Base-by-base conservation (phyloP, 2,329 filamentous ascomycete species). In the Exserohilum turcica region DNA sequence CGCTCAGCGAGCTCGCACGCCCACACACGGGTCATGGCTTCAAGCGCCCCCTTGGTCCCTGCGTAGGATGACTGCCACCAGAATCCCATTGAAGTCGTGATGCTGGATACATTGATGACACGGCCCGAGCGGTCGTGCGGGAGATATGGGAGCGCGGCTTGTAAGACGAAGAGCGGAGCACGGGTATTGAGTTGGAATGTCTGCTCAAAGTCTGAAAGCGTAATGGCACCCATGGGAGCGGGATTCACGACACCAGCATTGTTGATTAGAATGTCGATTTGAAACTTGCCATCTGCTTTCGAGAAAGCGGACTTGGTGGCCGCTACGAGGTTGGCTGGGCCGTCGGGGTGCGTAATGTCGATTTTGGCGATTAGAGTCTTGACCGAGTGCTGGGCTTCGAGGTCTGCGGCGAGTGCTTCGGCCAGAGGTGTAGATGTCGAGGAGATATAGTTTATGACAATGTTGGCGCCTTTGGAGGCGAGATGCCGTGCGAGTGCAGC, bases 371-470 rank as follows among this genome's bases (percentile, higher is more conserved):
- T 12, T 12, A 45, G 16, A 12, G 31, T 35, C 18, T 21, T 33
- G 43, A 45, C 31, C 2, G n/a, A 45, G 15, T 45, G 10, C 19
- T 45, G 18, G 0, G 6, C n/a, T 45, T 45, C 18, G 5, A 45
- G 18, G 29, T 45, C 43, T 35, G 21, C 1, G 5, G 31, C n/a
- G 24, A 45, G 2, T 0, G 43, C 21, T 9, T 10, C 24, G 6
- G 82, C 83, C 16, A 71, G 75, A 19, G 75, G 58, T 19, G 76
- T 74, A 0, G 84, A 87, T 6, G 77, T 80, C 54, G 82, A 76
- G 10, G 84, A 86, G 5, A 86, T 88, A 78, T 88, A 91, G 76
- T 87, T 88, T 52, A 91, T 79, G 35, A 90, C 77, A 3, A 91
- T 73, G 39, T 84, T 82, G 72, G 80, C 82, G 60, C 89, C 89